Evolutionary conservation across 2,329 filamentous ascomycete genomes (phyloP), one percentile per base, ranked within the genome.

Genomic region (Metarhizium rileyi): DNA sequence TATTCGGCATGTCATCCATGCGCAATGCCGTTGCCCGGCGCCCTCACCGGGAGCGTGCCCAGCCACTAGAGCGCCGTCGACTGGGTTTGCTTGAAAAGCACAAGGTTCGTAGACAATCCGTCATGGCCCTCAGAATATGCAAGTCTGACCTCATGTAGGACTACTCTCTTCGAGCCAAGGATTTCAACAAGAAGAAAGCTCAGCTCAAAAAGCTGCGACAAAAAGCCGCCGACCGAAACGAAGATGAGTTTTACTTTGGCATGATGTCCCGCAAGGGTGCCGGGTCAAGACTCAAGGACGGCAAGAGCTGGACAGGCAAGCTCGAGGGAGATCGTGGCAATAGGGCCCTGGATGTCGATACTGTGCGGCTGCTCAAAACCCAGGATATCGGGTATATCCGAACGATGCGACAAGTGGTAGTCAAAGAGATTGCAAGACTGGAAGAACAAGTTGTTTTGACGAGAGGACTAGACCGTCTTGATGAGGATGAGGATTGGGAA

Each of bases 61-160:
- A 97, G 67, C 87, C 90, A 38, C 69, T 81, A 55, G 87, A 90
- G 64, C 87, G 93, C 48, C 74, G 84, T 56, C 88, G 88, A 73
- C 89, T 90, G 70, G 93, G 93, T 56, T 79, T 97, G 22, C 83
- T 97, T 53, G 93, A 97, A 68, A 97, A 98, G 72, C 87, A 93
- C 77, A 96, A 96, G 73, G 84, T 84, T 62, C 40, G 63, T 55
- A 26, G 25, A 8, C 20, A n/a, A 26, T 9, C 2, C 2, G 18
- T 7, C 41, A 44, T 26, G 25, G 8, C 5, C 7, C 14, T 5
- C 44, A 18, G 50, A 48, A 42, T 51, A 46, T 35, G 53, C 49
- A 53, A n/a, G 51, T 22, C 27, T 49, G 16, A 12, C 20, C 33
- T 2, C 14, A 28, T 18, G 38, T 52, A 78, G 75, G 81, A 85